Percentiles rank a stretch among this genome's conserved stretches.
These are phyloP conservation scores for Periconia sp. DNA, from an alignment of 2,329 filamentous ascomycete genomes.

Conservation along the genomic window DNA sequence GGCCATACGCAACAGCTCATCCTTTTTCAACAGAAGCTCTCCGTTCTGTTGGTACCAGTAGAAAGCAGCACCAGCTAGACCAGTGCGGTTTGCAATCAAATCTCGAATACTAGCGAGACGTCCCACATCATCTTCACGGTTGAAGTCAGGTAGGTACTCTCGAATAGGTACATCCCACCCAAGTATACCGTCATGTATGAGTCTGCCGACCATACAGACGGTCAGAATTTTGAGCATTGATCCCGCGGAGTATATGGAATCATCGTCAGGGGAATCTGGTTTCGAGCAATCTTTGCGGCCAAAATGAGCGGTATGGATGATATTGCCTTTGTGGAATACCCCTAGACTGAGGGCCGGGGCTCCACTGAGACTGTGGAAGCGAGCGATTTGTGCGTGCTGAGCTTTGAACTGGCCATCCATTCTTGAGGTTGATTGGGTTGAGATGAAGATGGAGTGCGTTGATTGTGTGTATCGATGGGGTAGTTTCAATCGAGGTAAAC, in stretches of 20 bases:
- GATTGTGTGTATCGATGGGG: no score
- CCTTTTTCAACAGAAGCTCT: constrained; percentile 3
- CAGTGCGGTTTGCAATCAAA: constrained; percentile 6
- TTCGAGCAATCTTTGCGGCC: neutral
- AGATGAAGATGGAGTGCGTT: no score
- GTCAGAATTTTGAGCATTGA: constrained; percentile 11
- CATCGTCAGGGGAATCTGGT: constrained; percentile 3
- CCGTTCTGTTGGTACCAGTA: constrained; percentile 8
- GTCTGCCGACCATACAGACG: constrained; percentile 1
- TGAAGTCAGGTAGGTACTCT: constrained; percentile 9
- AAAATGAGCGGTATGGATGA: neutral
- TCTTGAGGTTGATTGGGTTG: no score
- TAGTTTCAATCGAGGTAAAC: no score
- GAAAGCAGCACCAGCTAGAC: neutral
- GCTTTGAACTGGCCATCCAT: no score
- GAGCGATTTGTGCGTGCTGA: no score
- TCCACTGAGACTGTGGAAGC: no score
- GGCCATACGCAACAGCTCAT: neutral
- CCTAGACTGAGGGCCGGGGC: no score
- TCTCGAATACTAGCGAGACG: constrained; percentile 6
- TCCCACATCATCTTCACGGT: constrained; percentile 4
- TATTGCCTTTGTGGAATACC: no score
- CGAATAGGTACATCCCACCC: constrained; percentile 11
- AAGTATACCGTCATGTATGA: constrained; percentile 6
- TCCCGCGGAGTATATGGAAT: constrained; percentile 7